Base-by-base conservation (phyloP, 1,284 basidiomycete genomes). In the Stereum hirsutum region DNA sequence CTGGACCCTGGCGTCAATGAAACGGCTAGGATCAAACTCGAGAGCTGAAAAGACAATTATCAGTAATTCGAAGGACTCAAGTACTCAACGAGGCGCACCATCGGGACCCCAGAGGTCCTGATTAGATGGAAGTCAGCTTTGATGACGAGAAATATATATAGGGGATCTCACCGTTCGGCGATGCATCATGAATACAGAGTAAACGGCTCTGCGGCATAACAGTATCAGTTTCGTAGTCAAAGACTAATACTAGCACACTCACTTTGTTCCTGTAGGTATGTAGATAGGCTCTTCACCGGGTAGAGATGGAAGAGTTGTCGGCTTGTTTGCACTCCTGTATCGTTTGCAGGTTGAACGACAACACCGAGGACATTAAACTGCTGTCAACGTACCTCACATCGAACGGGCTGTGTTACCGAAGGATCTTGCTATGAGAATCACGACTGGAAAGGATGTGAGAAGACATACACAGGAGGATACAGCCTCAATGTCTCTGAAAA, bases 391-490 rank as follows among this genome's bases (percentile, higher is more conserved):
- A 50, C 50, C 53, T 38, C 15, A 49, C 17, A 36, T 55, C 44
- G 24, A 50, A 45, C 2, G 53, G 53, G 2, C 52, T 53, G 23
- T 32, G 31, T 3, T 5, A 4, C 5, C n/a, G n/a, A 4, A 17
- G 31, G 4, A 14, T 32, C 14, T 10, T n/a, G 31, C 14, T 17
- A 32, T 32, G n/a, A 4, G 4, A 32, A 10, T 17, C 31, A 32
- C 37, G n/a, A 2, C 15, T 7, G 43, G 40, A n/a, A 68, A 56
- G 6, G 14, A 39, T 6, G 27, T 25, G 24, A n/a, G 7, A 15
- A 26, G 19, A 4, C 37, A 26, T 26, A 26, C 37, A 72, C 69
- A 5, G 65, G 58, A 30, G 72, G 69, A 52, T 68, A 72, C 10
- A 73, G 48, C 17, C 70, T 58, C 4, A 72, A 53, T 1, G 64